Evolutionary conservation across 2,329 filamentous ascomycete species (phyloP), one percentile per base, ranked within the genome.

Genomic region (Scortechinia acanthostroma): DNA sequence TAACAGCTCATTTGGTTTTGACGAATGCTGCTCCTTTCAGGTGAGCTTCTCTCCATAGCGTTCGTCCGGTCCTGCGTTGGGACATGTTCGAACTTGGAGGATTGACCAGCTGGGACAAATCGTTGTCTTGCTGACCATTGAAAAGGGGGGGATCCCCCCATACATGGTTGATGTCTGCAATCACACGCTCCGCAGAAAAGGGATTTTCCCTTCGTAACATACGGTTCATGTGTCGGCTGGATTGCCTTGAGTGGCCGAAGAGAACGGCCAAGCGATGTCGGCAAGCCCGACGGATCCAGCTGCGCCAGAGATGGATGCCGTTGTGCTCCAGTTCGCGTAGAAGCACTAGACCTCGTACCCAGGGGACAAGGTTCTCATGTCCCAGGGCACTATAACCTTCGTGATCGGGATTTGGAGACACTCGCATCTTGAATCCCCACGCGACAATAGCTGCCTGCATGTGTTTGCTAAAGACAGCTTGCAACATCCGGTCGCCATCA

Each of bases 381-480:
- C 20, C 17, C 35, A 13, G 13, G 10, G 14, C 6, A 30, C n/a
- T 10, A 10, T 30, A n/a, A 10, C 25, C 25, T 30, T 30, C 25
- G n/a, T 10, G 10, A 6, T 6, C 6, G 35, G 35, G 10, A 19
- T 40, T 40, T 13, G 20, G 35, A 17, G 10, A 13, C 6, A 40
- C 17, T 19, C 17, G 35, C 10, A 6, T 15, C 17, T 19, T 55
- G 52, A 72, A 71, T 2, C 67, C 66, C 68, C 69, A 72, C 13
- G 57, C 50, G 28, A 72, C 57, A 28, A 73, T 60, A 16, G 62
- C 65, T 22, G 57, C 54, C 52, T 70, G 68, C 51, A 69, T 60
- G 14, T 56, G 50, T 2, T 52, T 52, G 21, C 50, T 56, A 48
- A 72, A 71, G 16, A 71, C 59, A 3, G 49, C 52, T n/a, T 55